Evolutionary conservation across 257 asterid genomes (phyloP), one percentile per base, ranked within the genome.

Genomic region (Coffea eugenioides): DNA sequence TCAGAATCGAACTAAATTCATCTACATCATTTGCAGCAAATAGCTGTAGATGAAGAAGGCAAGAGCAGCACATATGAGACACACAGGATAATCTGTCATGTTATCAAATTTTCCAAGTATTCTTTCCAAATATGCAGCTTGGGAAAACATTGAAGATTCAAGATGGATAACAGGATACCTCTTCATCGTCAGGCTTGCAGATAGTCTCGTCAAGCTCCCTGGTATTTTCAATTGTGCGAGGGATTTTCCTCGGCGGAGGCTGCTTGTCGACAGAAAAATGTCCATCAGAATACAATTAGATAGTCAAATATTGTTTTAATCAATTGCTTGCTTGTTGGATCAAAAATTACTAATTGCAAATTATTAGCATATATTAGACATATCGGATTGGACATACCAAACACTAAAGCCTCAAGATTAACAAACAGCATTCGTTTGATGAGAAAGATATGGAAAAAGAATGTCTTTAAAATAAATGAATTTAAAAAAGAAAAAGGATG

Each of bases 191-290:
- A 6, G 99, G 97, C 83, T 79, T 88, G 88, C 98, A 92, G 1
- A 93, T 84, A 31, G 99, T 95, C 85, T 93, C 97, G 74, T 95
- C 99, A 16, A 65, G 27, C 75, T 95, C 99, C 81, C 99, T 91
- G 14, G 99, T 93, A 86, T 95, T 95, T 79, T 95, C 99, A 59
- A 93, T 93, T 1, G 99, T 95, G 23, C 92, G 97, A 43, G 98
- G 98, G 61, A 81, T 84, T 80, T 79, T 85, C 85, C 72, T 91
- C 0, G 93, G 85, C 2, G 96, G 94, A 77, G 92, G 99, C 88
- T 84, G 83, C 82, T 65, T 27, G 20, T 16, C 52, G 39, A 71
- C 43, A 5, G 76, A n/a, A 73, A 52, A 39, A 39, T 43, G 61
- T 8, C 34, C 45, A 79, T 31, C 73, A 11, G 10, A 56, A 68